Base-by-base conservation (phyloP, 164 flowering plant species). In the Vitis rupestris region DNA sequence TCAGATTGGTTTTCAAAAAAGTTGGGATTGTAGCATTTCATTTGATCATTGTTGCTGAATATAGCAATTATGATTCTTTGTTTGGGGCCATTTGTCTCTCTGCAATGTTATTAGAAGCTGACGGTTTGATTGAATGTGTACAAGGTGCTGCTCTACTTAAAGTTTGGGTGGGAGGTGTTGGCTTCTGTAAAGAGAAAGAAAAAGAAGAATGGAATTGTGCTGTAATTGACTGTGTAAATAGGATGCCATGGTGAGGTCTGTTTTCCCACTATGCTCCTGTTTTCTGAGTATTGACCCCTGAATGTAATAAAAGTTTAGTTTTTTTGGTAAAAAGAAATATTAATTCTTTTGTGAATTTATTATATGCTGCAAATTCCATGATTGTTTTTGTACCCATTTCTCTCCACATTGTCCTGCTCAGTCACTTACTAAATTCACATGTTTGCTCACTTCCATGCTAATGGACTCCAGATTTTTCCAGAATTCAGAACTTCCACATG, bases 1-100 rank as follows among this genome's bases (percentile, higher is more conserved):
- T 85, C 98, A 15, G 85, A 90, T 63, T 77, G 89, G 87, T 72
- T 83, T 72, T 78, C 95, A 1, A 79, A 78, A 57, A 84, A 78
- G 78, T 52, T 91, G 76, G 94, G 94, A 4, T 83, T 90, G 70
- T 88, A 89, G 86, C 79, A 76, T 65, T 74, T 65, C 23, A 10
- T 16, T 49, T 4, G 44, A 48, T 54, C 70, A 48, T 9, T 50
- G 17, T 10, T 59, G 27, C n/a, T 59, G 31, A 49, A 19, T 67
- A 9, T 48, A 37, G 75, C 19, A 23, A 57, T 66, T 16, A 17
- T n/a, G 16, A 59, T 75, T 70, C 73, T 76, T 70, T 75, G 29
- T 37, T 11, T 9, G 54, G 61, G 66, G 58, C 63, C 53, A 57
- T 67, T 70, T 29, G 49, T 68, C 37, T 60, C 56, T 59, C 65